Evolutionary conservation across 441 rosid genomes (phyloP).

Genomic region (Breynia disticha): DNA sequence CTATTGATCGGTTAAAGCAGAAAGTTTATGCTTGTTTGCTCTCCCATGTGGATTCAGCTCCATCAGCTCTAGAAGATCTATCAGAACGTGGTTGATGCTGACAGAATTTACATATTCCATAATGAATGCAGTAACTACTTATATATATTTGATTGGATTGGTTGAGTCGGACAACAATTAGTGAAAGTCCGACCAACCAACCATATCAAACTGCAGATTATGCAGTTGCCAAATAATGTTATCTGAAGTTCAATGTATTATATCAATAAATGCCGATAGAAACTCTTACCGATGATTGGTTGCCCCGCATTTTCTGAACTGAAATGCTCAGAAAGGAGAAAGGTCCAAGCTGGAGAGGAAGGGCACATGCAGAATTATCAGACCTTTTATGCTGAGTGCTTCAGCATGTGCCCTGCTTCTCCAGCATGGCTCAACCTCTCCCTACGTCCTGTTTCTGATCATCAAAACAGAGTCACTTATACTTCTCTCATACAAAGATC

Average conservation of each 20-base stretch:
- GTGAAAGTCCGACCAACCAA: constrained; percentile 8
- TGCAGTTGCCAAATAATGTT: too few species aligned
- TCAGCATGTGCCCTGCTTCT: constrained; percentile 57
- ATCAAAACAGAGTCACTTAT: background rate
- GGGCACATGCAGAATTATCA: constrained; percentile 33
- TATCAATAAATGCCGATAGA: background rate
- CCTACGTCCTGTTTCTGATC: background rate
- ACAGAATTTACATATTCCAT: constrained; percentile 4
- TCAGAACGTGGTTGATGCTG: constrained; percentile 33
- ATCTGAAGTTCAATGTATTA: background rate
- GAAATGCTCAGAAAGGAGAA: constrained; percentile 11
- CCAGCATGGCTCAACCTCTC: constrained; percentile 35
- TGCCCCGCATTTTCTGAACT: background rate
- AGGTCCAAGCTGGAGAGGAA: constrained; percentile 35
- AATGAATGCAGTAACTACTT: constrained; percentile 20
- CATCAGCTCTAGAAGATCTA: constrained; percentile 55
- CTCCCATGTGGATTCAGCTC: constrained; percentile 68
- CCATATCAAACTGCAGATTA: too few species aligned
- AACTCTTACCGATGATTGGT: constrained; percentile 8
- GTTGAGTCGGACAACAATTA: constrained; percentile 5
- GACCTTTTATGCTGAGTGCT: constrained; percentile 9
- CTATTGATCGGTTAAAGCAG: constrained; percentile 57
- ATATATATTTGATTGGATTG: constrained; percentile 7
- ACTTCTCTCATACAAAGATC: background rate
- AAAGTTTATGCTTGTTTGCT: constrained; percentile 74